These are phyloP conservation scores for Malassezia yamatoensis DNA, from an alignment of 1,284 basidiomycete species.

Conservation along the genomic window DNA sequence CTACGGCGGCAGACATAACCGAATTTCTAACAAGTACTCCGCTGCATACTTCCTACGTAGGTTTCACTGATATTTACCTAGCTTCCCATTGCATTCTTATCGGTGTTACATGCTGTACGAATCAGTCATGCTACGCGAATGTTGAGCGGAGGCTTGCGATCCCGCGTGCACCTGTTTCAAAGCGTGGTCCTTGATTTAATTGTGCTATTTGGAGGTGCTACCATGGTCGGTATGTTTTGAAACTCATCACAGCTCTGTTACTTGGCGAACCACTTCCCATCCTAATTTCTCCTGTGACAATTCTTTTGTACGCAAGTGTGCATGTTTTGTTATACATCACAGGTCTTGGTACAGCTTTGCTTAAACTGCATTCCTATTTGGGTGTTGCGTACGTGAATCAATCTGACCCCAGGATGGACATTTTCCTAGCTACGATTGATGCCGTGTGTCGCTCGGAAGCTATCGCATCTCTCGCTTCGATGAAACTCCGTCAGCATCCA, in stretches of 20 bases:
- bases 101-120: constrained; percentile 24
- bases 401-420: constrained; percentile 19
- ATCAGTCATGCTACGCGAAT: constrained; percentile 32
- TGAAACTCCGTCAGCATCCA: constrained; percentile 20
- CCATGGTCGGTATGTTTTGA: not conserved
- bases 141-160: constrained; percentile 21
- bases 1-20: constrained; percentile 10
- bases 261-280: constrained; percentile 26
- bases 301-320: constrained; percentile 26
- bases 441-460: constrained; percentile 32
- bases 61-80: not conserved
- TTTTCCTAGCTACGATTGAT: constrained; percentile 25
- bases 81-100: constrained; percentile 23
- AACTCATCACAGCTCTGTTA: constrained; percentile 9
- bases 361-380: constrained; percentile 8
- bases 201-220: constrained; percentile 29
- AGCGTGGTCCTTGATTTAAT: constrained; percentile 29
- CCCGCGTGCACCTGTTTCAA: constrained; percentile 23
- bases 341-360: constrained; percentile 16
- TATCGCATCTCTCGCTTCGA: constrained; percentile 27
- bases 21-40: constrained; percentile 9
- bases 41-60: constrained; percentile 9
- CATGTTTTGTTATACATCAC: constrained; percentile 19
- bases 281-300: constrained; percentile 20
- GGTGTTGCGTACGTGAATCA: not conserved